A percentile compares a stretch with the other conserved stretches of the same genome.
phyloP scores from a whole-genome alignment of 23 red algal species.

The Gracilariopsis chorda region DNA sequence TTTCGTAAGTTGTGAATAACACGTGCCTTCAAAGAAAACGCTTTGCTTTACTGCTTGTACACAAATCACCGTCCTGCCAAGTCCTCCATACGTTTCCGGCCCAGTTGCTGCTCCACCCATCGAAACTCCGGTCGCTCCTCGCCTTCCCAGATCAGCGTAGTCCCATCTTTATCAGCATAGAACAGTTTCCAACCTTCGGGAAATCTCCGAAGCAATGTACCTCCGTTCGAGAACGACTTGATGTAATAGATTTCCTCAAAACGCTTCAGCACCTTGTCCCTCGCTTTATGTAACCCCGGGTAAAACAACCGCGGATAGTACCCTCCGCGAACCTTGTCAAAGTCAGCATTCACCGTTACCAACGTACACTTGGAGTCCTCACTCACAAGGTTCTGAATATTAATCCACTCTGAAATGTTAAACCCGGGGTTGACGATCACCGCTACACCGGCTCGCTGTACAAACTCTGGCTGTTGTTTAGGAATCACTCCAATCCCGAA shows the following conservation, averaged over 20 bases:
- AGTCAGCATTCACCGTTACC: conserved; percentile 87
- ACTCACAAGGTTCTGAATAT: conserved; percentile 57
- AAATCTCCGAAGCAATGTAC: conserved; percentile 51
- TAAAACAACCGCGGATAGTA: conserved; percentile 97
- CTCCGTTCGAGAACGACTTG: conserved; percentile 63
- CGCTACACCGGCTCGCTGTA: conserved; percentile 2
- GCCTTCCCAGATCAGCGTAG: conserved; percentile 18
- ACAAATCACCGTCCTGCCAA: not conserved
- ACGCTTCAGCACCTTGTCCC: conserved; percentile 67
- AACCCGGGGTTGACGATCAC: conserved; percentile 90
- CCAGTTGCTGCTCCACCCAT: conserved; percentile 41
- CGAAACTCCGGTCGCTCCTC: conserved; percentile 36
- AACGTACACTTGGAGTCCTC: conserved; percentile 41
- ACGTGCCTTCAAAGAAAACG: too few relatives aligned
- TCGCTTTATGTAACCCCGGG: conserved; percentile 66
- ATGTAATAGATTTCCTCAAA: conserved; percentile 93
- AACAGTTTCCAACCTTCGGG: conserved; percentile 64
- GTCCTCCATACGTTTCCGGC: conserved; percentile 8
- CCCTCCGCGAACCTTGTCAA: conserved; percentile 82
- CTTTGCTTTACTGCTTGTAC: too few relatives aligned
- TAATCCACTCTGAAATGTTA: conserved; percentile 90
- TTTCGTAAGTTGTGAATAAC: too few relatives aligned
- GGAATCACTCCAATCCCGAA: conserved; percentile 42
- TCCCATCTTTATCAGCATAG: conserved; percentile 13
- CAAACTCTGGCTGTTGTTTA: not conserved